phyloP scores from a whole-genome alignment of 2,329 filamentous ascomycete species.

The Ceratocystis diversiconidia region DNA sequence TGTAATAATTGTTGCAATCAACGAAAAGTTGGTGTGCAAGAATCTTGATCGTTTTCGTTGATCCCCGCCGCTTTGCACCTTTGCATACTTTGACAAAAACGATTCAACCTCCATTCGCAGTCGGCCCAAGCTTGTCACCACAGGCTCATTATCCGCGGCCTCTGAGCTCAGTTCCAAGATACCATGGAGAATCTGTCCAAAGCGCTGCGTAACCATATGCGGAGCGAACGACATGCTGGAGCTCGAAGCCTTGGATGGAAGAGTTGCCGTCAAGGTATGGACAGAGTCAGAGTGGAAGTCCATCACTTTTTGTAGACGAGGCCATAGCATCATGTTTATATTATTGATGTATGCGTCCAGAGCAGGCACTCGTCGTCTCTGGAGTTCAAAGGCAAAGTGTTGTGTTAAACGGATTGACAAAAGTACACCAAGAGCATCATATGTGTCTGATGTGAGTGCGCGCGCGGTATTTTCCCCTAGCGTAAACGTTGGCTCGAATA shows the following conservation, averaged over 20 bases:
- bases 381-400: constrained; percentile 83
- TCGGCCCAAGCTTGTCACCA: constrained; percentile 64
- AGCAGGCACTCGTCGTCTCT: constrained; percentile 77
- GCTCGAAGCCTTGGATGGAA: constrained; percentile 32
- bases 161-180: constrained; percentile 75
- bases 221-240: constrained; percentile 50
- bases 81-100: constrained; percentile 62
- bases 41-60: constrained; percentile 73
- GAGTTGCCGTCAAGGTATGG: constrained; percentile 43
- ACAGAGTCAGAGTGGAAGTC: constrained; percentile 84
- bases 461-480: constrained; percentile 67
- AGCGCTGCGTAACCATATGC: constrained; percentile 85
- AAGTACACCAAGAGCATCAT: constrained; percentile 73
- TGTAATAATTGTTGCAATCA: constrained; percentile 84
- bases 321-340: constrained; percentile 93
- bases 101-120: constrained; percentile 70
- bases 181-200: constrained; percentile 80
- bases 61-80: constrained; percentile 53
- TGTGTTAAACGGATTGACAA: constrained; percentile 91
- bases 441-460: constrained; percentile 58
- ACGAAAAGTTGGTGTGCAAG: constrained; percentile 87
- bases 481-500: constrained; percentile 82
- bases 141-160: constrained; percentile 85
- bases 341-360: constrained; percentile 87
- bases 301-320: constrained; percentile 85